Percentiles rank a stretch among this genome's conserved stretches.
Evolutionary conservation across 177 flowering plant genomes (phyloP).

Genomic region (Vitis hybrid): DNA sequence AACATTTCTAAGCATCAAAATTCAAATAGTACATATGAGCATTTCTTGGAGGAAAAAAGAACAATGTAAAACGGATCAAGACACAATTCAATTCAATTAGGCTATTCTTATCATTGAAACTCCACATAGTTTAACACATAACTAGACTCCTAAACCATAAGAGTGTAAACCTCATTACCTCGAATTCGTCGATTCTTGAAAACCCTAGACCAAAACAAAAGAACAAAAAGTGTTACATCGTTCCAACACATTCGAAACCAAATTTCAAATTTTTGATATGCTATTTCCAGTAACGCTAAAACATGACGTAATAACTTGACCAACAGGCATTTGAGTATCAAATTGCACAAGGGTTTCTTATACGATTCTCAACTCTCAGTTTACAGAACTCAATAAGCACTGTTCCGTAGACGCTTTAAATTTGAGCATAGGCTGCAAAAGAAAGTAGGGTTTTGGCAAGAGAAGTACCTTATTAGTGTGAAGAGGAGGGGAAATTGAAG

Average conservation of each 20-base stretch:
- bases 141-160: too few relatives aligned
- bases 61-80: neutral
- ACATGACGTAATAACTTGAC: too few relatives aligned
- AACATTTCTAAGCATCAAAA: conserved; percentile 13
- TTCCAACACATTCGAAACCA: neutral
- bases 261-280: too few relatives aligned
- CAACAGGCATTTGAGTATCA: too few relatives aligned
- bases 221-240: neutral
- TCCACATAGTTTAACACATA: too few relatives aligned
- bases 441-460: neutral
- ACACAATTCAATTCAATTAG: neutral
- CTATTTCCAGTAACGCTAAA: too few relatives aligned
- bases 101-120: too few relatives aligned
- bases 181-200: conserved; percentile 23
- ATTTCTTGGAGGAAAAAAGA: neutral
- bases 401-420: too few relatives aligned
- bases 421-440: too few relatives aligned
- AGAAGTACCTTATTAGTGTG: neutral
- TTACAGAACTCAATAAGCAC: too few relatives aligned
- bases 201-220: conserved; percentile 27
- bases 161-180: conserved; percentile 26
- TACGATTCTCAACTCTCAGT: too few relatives aligned
- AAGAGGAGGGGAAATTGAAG: neutral
- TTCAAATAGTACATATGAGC: neutral
- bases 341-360: too few relatives aligned